Percentiles rank a stretch among this genome's conserved stretches.
These are phyloP conservation scores for Tolypocladium guangdongense DNA, from an alignment of 2,329 filamentous ascomycete species.

Conservation along the genomic window DNA sequence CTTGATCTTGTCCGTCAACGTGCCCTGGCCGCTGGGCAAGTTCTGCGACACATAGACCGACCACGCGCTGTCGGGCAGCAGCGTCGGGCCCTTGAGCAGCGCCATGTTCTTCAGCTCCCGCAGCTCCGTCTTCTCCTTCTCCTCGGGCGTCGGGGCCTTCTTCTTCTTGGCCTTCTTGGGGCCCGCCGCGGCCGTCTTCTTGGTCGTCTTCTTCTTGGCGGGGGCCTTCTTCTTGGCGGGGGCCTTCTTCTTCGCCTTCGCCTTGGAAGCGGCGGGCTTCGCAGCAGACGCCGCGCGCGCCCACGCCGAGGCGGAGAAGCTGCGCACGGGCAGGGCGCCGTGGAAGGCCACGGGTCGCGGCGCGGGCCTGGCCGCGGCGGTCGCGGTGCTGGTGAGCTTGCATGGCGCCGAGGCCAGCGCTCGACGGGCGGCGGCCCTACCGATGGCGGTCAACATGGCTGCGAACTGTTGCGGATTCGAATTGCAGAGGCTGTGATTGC, in stretches of 20 bases:
- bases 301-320: constrained; percentile 20
- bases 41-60: constrained; percentile 25
- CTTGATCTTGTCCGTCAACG: constrained; percentile 12
- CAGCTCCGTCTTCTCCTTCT: constrained; percentile 22
- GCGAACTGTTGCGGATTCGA: neutral
- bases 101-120: constrained; percentile 28
- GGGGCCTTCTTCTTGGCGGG: constrained; percentile 6
- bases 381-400: constrained; percentile 9
- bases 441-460: constrained; percentile 31
- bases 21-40: constrained; percentile 5
- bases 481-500: neutral
- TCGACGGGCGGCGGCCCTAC: constrained; percentile 27
- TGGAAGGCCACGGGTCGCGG: constrained; percentile 2
- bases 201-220: constrained; percentile 6
- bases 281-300: constrained; percentile 11
- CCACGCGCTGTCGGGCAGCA: constrained; percentile 23
- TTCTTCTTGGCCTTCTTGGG: constrained; percentile 17
- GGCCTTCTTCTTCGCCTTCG: constrained; percentile 10
- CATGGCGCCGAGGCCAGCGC: constrained; percentile 12
- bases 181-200: constrained; percentile 12
- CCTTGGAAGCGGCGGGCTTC: constrained; percentile 9
- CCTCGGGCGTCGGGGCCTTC: constrained; percentile 23
- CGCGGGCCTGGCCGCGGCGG: constrained; percentile 9
- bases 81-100: constrained; percentile 27
- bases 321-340: constrained; percentile 12